Percentiles rank a stretch among this genome's conserved stretches.
These are phyloP conservation scores for Patellaria atrata DNA, from an alignment of 495 filamentous ascomycete species.

Conservation along the genomic window DNA sequence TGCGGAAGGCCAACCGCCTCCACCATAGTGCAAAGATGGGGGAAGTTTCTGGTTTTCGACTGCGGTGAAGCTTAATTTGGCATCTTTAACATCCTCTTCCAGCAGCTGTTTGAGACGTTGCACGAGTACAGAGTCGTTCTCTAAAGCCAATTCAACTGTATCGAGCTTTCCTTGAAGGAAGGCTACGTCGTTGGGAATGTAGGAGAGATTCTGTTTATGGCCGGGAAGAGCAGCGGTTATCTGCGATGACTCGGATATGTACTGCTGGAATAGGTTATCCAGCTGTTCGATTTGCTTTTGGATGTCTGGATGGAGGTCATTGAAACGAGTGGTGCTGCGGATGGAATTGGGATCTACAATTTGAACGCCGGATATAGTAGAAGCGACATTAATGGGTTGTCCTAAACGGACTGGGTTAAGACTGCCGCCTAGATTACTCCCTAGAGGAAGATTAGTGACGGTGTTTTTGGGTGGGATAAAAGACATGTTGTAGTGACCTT, in stretches of 20 bases:
- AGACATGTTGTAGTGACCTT: conserved; percentile 13
- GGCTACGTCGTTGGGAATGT: conserved; percentile 58
- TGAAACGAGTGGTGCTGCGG: conserved; percentile 74
- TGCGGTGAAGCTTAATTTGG: conserved; percentile 54
- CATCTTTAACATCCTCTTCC: conserved; percentile 53
- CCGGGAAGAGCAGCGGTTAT: conserved; percentile 47
- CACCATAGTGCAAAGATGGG: conserved; percentile 43
- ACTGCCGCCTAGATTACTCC: conserved; percentile 17
- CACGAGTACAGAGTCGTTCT: conserved; percentile 59
- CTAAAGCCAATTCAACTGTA: conserved; percentile 55
- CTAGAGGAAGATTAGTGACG: conserved; percentile 6
- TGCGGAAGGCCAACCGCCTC: background rate
- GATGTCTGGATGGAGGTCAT: conserved; percentile 72
- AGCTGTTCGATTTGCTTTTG: conserved; percentile 59
- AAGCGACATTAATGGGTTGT: conserved; percentile 28
- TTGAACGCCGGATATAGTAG: conserved; percentile 53
- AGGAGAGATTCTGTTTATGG: conserved; percentile 47
- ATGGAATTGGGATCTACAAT: conserved; percentile 57
- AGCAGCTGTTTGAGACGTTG: conserved; percentile 48
- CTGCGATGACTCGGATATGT: conserved; percentile 45
- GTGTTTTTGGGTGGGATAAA: conserved; percentile 18
- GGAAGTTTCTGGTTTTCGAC: conserved; percentile 39
- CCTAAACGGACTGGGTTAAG: conserved; percentile 20
- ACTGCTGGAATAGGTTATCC: conserved; percentile 56
- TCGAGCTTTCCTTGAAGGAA: conserved; percentile 59